Conservation (phyloP, 2,329 filamentous ascomycete genomes). For the Clarireedia homoeocarpa region DNA sequence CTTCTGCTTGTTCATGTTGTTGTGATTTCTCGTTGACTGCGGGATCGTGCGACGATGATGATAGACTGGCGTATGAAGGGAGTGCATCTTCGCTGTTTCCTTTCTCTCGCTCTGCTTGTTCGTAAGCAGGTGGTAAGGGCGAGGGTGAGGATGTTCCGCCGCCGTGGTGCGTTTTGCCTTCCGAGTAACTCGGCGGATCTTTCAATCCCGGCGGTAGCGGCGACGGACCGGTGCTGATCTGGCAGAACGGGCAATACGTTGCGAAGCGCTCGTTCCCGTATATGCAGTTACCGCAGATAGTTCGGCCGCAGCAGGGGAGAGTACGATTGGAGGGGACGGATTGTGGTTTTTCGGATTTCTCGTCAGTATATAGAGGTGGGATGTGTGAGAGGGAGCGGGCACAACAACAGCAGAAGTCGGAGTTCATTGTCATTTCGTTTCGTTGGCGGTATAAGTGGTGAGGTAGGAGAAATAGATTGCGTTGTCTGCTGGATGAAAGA, state of each 20-base stretch:
- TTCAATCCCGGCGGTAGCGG: constrained; percentile 53
- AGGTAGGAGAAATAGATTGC: neutral
- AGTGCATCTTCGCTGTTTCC: neutral
- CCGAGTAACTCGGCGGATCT: constrained; percentile 62
- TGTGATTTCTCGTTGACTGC: too few species aligned
- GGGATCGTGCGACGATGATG: neutral
- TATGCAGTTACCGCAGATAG: constrained; percentile 3
- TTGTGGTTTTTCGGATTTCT: neutral
- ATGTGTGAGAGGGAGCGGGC: neutral
- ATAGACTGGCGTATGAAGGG: neutral
- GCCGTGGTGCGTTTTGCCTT: neutral
- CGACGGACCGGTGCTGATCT: constrained; percentile 57
- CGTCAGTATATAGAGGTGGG: neutral
- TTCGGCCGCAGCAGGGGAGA: constrained; percentile 1
- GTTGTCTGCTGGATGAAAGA: neutral
- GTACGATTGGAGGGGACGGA: constrained; percentile 1
- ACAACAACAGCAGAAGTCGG: neutral
- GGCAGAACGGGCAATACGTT: constrained; percentile 58
- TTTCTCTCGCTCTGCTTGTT: neutral
- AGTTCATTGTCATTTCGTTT: neutral
- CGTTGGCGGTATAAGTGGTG: neutral
- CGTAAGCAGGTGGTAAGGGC: neutral
- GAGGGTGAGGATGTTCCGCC: neutral
- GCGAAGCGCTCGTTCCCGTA: neutral
- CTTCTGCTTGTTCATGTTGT: constrained; percentile 36